Evolutionary conservation across 1,139 yeast species (phyloP), one percentile per base, ranked within the genome.

Genomic region (Kodamaea alishanica): DNA sequence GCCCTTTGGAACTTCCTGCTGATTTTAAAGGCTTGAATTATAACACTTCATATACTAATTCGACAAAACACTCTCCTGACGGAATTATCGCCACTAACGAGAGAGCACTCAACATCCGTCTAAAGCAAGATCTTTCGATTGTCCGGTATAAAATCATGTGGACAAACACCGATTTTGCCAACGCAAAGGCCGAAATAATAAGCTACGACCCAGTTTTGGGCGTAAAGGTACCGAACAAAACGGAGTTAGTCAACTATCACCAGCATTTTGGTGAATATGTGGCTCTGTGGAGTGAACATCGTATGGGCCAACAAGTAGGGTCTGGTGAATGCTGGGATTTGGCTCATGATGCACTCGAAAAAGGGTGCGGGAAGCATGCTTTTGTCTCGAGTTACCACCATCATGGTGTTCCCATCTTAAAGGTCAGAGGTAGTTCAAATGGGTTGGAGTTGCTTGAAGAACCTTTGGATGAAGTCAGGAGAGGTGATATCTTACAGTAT

Each of bases 271-370:
- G 81, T 3, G 73, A 70, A 23, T 70, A 75, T 46, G 73, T 83
- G 8, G 88, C 86, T 4, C 58, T 70, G 20, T 83, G 87, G 86
- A 68, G 79, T 49, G 84, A 81, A 49, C 71, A 71, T 30, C 69
- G 70, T 32, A 52, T 63, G 34, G 84, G 84, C 1, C 65, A 67
- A 34, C 68, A 67, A 39, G 84, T 84, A 6, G 87, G 86, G 2
- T 61, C 75, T 37, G 92, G 92, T 7, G 90, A 84, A 53, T 84
- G 92, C 59, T 84, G 90, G 90, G 84, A 85, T 31, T 67, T 84
- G 43, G 90, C 88, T 1, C 72, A 73, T 38, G 78, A 79, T 39
- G 87, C 88, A 0, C 63, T 83, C 29, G 61, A 65, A 35, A 71
- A 75, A 42, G 80, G 81, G 0, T 77, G 84, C 48, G 82, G 82